Percentiles rank a stretch among this genome's conserved stretches.
These are phyloP conservation scores for Penicillium arizonense DNA, from an alignment of 495 filamentous ascomycete species.

Conservation along the genomic window DNA sequence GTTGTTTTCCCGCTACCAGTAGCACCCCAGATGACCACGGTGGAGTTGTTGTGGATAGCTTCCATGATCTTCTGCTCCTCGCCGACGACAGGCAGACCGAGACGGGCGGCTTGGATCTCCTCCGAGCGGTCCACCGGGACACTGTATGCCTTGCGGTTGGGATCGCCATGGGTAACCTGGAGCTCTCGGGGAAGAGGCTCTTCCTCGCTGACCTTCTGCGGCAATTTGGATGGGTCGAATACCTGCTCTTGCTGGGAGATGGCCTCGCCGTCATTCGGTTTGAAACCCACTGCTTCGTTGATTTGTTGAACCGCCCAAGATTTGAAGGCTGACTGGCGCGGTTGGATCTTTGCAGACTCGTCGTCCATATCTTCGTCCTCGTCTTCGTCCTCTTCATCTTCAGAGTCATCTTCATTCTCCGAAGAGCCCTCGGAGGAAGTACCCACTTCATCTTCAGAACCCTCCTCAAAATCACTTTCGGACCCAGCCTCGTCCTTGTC, in stretches of 20 bases:
- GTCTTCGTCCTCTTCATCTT: slow-evolving; percentile 24
- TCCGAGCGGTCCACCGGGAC: slow-evolving; percentile 67
- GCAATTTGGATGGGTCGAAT: slow-evolving; percentile 26
- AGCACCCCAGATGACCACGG: slow-evolving; percentile 89
- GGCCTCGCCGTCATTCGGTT: slow-evolving; percentile 41
- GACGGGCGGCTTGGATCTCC: slow-evolving; percentile 72
- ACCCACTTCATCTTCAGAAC: slow-evolving; percentile 17
- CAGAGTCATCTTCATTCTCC: slow-evolving; percentile 24
- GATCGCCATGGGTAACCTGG: slow-evolving; percentile 57
- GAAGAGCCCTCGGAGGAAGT: slow-evolving; percentile 21
- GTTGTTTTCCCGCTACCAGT: slow-evolving; percentile 98
- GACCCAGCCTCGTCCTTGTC: slow-evolving; percentile 15
- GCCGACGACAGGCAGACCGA: slow-evolving; percentile 84
- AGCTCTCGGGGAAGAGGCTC: slow-evolving; percentile 78
- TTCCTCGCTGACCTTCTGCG: slow-evolving; percentile 55
- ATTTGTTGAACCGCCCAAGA: slow-evolving; percentile 85
- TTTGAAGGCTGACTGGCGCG: slow-evolving; percentile 77
- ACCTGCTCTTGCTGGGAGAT: slow-evolving; percentile 28
- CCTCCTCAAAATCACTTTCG: slow-evolving; percentile 19
- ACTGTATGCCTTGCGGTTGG: slow-evolving; percentile 69
- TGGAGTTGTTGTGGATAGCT: slow-evolving; percentile 83
- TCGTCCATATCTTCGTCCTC: slow-evolving; percentile 20
- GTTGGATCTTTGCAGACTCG: slow-evolving; percentile 34
- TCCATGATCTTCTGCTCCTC: slow-evolving; percentile 99
- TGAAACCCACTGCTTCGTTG: slow-evolving; percentile 69